Conservation (phyloP, 2,329 filamentous ascomycete species). For the Aquanectria penicillioides region DNA sequence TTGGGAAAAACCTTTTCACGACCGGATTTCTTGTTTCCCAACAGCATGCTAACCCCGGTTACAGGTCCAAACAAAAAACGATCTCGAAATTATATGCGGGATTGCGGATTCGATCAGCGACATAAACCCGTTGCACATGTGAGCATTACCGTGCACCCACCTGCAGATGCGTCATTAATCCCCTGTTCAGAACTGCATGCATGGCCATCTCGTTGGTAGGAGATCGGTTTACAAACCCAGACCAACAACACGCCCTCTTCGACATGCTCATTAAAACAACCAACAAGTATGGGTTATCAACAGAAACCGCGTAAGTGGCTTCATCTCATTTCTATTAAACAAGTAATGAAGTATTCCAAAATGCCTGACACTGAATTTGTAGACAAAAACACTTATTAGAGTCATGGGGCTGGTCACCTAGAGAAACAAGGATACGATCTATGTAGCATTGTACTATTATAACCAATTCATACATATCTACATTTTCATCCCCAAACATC, state of each 20-base stretch:
- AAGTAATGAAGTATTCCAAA: too few species aligned
- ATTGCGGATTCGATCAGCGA: slow-evolving; percentile 37
- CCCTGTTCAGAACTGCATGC: slow-evolving; percentile 27
- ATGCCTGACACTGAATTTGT: background rate
- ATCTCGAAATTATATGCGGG: slow-evolving; percentile 39
- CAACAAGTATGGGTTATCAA: slow-evolving; percentile 20
- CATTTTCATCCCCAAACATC: slow-evolving; percentile 23
- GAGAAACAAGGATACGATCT: background rate
- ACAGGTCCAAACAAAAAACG: slow-evolving; percentile 34
- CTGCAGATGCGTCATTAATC: background rate
- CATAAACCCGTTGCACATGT: slow-evolving; percentile 38
- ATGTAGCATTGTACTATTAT: background rate
- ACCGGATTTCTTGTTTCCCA: background rate
- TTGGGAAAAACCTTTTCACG: background rate
- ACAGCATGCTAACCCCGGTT: background rate
- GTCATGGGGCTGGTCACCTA: slow-evolving; percentile 21
- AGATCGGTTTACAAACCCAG: slow-evolving; percentile 40
- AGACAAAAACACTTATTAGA: slow-evolving; percentile 28
- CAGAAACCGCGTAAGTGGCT: slow-evolving; percentile 17
- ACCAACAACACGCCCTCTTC: slow-evolving; percentile 22
- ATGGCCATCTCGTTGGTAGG: slow-evolving; percentile 44
- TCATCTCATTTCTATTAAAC: too few species aligned
- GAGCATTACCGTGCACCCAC: background rate
- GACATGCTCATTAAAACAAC: slow-evolving; percentile 24
- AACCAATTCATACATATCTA: background rate